Percentiles rank a stretch among this genome's conserved stretches.
Evolutionary conservation across 768 basidiomycete species (phyloP).

Genomic region (Myochromella boudieri): DNA sequence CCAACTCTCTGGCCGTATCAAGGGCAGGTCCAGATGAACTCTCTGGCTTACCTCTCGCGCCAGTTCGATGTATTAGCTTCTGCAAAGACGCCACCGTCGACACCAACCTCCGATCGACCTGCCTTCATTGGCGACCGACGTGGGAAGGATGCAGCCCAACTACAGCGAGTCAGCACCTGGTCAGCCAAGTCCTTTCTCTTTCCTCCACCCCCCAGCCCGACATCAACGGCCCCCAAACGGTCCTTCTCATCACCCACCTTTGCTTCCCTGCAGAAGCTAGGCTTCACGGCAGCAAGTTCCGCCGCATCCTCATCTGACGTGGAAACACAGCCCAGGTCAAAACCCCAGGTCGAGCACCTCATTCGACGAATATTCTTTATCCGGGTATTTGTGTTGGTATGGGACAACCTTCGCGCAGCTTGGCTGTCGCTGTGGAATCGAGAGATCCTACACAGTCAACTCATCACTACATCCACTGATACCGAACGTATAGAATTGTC

Average conservation of each 20-base stretch:
- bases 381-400: constrained; percentile 65
- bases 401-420: constrained; percentile 65
- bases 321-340: constrained; percentile 31
- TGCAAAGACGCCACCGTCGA: constrained; percentile 57
- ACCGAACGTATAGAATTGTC: constrained; percentile 3
- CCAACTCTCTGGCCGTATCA: constrained; percentile 3
- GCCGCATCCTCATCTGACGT: constrained; percentile 24
- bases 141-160: constrained; percentile 25
- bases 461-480: constrained; percentile 5
- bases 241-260: constrained; percentile 66
- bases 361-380: constrained; percentile 68
- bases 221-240: constrained; percentile 41
- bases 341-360: constrained; percentile 39
- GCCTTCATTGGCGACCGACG: constrained; percentile 26
- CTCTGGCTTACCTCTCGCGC: constrained; percentile 76
- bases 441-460: constrained; percentile 4
- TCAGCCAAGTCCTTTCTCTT: constrained; percentile 54
- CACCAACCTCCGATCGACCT: constrained; percentile 41
- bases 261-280: constrained; percentile 26
- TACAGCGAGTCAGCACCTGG: constrained; percentile 57
- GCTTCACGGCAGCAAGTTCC: constrained; percentile 22
- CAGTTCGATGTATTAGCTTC: constrained; percentile 77
- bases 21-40: constrained; percentile 59
- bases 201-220: constrained; percentile 30
- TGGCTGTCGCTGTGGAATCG: constrained; percentile 47